These are phyloP conservation scores for Blepharisma stoltei DNA, from an alignment of 73 alveolate genomes.

Conservation along the genomic window DNA sequence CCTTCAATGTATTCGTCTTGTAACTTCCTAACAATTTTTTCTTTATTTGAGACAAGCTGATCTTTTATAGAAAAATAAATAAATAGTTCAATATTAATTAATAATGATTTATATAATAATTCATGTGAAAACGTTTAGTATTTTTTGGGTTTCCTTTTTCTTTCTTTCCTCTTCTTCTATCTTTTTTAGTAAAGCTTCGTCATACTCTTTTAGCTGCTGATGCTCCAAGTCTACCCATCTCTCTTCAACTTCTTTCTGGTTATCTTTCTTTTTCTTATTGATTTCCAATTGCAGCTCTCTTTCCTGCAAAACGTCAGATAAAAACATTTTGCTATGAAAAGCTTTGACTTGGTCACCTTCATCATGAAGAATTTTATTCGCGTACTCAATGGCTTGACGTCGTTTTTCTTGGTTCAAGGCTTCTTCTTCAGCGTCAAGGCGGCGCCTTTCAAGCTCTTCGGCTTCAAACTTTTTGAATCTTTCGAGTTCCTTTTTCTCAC, in stretches of 20 bases:
- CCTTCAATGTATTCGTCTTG: conserved; percentile 86
- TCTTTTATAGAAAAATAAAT: no score
- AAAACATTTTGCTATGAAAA: conserved; percentile 68
- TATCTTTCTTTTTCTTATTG: conserved; percentile 52
- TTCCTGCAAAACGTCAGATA: conserved; percentile 78
- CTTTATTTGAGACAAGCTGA: conserved; percentile 70
- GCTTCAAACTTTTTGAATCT: conserved; percentile 61
- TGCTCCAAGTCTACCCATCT: conserved; percentile 64
- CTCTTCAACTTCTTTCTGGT: conserved; percentile 58
- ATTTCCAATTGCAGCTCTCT: conserved; percentile 63
- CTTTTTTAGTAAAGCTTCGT: conserved; percentile 47
- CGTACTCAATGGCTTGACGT: conserved; percentile 63
- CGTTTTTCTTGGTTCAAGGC: conserved; percentile 63
- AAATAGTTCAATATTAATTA: no score
- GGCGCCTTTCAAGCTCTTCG: conserved; percentile 70
- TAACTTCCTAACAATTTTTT: conserved; percentile 49
- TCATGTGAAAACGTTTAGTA: no score
- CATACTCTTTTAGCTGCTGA: conserved; percentile 69
- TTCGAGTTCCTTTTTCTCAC: conserved; percentile 73
- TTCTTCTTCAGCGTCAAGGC: conserved; percentile 76
- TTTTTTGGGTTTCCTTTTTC: conserved; percentile 59
- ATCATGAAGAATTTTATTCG: conserved; percentile 72
- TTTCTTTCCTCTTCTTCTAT: conserved; percentile 54
- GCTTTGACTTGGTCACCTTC: conserved; percentile 80
- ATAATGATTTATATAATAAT: no score